Conservation (phyloP, 345 rosid species). For the Turnera subulata region DNA sequence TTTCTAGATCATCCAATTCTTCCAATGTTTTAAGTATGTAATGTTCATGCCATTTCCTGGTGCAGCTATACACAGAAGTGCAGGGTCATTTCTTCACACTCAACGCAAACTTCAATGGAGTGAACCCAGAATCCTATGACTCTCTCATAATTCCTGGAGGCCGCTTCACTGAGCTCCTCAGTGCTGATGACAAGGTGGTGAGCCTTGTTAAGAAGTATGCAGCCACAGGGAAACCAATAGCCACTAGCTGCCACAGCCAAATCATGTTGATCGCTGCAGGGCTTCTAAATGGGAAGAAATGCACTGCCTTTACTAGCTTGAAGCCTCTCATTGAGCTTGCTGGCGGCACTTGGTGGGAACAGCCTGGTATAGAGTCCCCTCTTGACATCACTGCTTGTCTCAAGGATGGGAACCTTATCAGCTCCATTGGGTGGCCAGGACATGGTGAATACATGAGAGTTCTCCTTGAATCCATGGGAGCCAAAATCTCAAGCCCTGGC, state of each 20-base stretch:
- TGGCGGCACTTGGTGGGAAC: slow-evolving; percentile 51
- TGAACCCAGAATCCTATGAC: slow-evolving; percentile 32
- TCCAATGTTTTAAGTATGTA: too few relatives aligned
- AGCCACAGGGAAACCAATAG: slow-evolving; percentile 35
- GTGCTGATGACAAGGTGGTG: slow-evolving; percentile 39
- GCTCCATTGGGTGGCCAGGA: slow-evolving; percentile 44
- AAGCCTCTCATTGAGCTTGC: slow-evolving; percentile 41
- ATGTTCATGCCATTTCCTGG: neutral
- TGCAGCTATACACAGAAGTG: slow-evolving; percentile 46
- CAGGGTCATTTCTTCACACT: slow-evolving; percentile 41
- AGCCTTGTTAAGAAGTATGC: slow-evolving; percentile 28
- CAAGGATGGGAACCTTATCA: slow-evolving; percentile 39
- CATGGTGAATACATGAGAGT: slow-evolving; percentile 33
- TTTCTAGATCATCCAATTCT: slow-evolving; percentile 28
- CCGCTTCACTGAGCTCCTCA: slow-evolving; percentile 38
- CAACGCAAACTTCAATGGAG: slow-evolving; percentile 36
- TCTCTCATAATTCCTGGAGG: slow-evolving; percentile 45
- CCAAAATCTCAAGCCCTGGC: slow-evolving; percentile 18
- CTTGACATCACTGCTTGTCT: slow-evolving; percentile 44
- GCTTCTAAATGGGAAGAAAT: slow-evolving; percentile 35
- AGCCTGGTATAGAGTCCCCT: slow-evolving; percentile 31
- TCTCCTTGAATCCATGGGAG: slow-evolving; percentile 43
- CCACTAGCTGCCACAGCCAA: slow-evolving; percentile 51
- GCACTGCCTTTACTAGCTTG: slow-evolving; percentile 47
- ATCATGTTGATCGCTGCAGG: slow-evolving; percentile 43